phyloP scores from a whole-genome alignment of 345 rosid species.

The Hibiscus tridactylites region DNA sequence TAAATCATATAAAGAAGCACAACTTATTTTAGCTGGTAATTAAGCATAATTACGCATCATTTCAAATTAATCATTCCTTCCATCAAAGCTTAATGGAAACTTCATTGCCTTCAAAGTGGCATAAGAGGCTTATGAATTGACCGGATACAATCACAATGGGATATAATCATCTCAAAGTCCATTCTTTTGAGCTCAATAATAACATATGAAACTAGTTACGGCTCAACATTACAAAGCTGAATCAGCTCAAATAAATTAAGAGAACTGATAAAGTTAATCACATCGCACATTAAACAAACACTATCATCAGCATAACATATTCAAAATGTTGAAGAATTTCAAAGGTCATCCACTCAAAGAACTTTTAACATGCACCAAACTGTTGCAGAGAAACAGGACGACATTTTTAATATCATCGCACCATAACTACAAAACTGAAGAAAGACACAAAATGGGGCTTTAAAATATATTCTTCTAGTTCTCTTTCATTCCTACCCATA shows the following conservation, averaged over 20 bases:
- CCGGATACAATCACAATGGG: background rate
- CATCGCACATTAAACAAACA: too few relatives aligned
- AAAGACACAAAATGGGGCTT: background rate
- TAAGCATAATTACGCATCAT: background rate
- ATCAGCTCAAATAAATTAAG: background rate
- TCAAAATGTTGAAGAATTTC: too few relatives aligned
- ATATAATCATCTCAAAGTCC: too few relatives aligned
- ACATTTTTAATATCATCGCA: background rate
- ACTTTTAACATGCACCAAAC: too few relatives aligned
- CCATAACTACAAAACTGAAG: background rate
- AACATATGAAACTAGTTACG: background rate
- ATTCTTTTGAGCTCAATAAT: background rate
- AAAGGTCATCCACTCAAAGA: too few relatives aligned
- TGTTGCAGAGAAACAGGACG: background rate
- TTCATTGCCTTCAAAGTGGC: slow-evolving; percentile 2
- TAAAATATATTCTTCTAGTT: background rate
- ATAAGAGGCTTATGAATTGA: background rate
- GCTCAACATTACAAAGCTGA: background rate
- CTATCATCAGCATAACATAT: too few relatives aligned
- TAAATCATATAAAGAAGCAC: background rate
- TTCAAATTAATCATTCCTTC: background rate
- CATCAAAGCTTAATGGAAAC: background rate
- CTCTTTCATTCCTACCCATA: background rate
- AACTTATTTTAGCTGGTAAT: background rate
- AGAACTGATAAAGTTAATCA: background rate